Evolutionary conservation across 73 alveolate genomes (phyloP).

Genomic region (Paramecium biaurelia): DNA sequence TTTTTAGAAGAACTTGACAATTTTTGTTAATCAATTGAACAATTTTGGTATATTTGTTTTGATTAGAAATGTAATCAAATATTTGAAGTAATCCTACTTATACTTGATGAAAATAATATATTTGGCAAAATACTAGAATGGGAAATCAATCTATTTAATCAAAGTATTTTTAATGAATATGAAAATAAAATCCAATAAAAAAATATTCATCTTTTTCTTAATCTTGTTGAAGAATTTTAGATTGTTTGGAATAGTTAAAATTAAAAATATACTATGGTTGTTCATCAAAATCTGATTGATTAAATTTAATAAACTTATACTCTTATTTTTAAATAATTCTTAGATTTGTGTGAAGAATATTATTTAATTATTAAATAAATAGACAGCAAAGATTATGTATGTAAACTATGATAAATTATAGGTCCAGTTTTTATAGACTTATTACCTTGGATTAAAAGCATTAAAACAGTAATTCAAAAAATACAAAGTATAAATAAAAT

Average conservation of each 20-base stretch:
- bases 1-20: not conserved
- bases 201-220: not conserved
- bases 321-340: not conserved
- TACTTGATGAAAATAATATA: not conserved
- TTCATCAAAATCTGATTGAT: not conserved
- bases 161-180: not conserved
- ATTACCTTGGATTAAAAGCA: constrained; percentile 7
- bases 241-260: constrained; percentile 3
- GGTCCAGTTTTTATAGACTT: not conserved
- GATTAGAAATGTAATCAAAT: not conserved
- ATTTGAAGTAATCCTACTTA: not conserved
- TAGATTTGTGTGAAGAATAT: not conserved
- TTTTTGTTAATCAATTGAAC: not conserved
- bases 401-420: not conserved
- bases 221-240: not conserved
- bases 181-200: not conserved
- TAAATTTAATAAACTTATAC: not conserved
- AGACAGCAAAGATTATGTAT: not conserved
- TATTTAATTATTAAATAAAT: not conserved
- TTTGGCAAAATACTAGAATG: not conserved
- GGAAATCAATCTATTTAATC: not conserved
- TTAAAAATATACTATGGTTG: not conserved
- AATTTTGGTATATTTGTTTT: constrained; percentile 3
- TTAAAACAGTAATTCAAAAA: not conserved
- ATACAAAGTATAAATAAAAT: not conserved